Percentiles rank a stretch among this genome's conserved stretches.
phyloP scores from a whole-genome alignment of 2,329 filamentous ascomycete species.

The Lachnellula cervina region DNA sequence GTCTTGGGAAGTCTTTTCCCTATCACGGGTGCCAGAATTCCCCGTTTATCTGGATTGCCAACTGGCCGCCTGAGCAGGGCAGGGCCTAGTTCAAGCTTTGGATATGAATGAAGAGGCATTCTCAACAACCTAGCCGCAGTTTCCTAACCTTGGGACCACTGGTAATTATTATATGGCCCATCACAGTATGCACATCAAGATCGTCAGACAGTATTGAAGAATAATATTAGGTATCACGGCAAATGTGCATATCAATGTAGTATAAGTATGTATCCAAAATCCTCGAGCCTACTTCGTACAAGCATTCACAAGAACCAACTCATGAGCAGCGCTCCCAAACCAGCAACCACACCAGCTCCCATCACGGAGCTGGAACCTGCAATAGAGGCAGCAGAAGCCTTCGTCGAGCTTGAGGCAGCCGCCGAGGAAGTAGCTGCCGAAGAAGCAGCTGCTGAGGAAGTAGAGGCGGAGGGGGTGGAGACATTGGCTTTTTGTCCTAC shows the following conservation, averaged over 20 bases:
- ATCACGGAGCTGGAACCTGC: background rate
- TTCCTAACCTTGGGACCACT: no score
- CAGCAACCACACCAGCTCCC: background rate
- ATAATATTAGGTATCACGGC: no score
- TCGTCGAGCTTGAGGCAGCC: background rate
- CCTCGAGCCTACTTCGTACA: background rate
- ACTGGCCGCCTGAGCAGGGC: no score
- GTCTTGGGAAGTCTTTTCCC: background rate
- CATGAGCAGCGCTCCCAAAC: conserved; percentile 2
- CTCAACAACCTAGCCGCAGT: no score
- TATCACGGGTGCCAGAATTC: no score
- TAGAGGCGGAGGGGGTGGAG: background rate
- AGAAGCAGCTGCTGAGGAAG: background rate
- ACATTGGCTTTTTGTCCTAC: conserved; percentile 21
- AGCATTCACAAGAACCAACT: conserved; percentile 4
- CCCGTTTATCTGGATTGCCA: no score
- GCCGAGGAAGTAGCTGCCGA: background rate
- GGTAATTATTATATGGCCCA: no score
- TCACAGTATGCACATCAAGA: no score
- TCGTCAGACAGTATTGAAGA: no score
- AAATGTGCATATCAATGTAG: background rate
- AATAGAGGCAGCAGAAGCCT: background rate
- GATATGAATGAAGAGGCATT: no score
- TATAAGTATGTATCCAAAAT: no score
- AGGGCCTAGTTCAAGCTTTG: no score